These are phyloP conservation scores for Hymenoscyphus infarciens DNA, from an alignment of 2,329 filamentous ascomycete genomes.

Conservation along the genomic window DNA sequence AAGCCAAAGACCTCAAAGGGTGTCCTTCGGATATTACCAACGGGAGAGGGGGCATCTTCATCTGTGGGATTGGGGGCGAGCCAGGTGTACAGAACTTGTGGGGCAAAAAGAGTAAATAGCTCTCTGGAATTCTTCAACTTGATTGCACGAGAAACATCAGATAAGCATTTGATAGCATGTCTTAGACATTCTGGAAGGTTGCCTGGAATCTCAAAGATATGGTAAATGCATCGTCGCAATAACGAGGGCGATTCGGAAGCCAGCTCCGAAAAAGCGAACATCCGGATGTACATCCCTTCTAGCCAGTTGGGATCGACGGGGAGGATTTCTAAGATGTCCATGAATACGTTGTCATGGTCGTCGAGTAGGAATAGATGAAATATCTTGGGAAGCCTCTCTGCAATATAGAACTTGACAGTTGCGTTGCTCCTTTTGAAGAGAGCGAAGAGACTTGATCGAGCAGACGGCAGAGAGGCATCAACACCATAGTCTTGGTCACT, in stretches of 20 bases:
- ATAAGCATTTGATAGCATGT: conserved; percentile 72
- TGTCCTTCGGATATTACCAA: conserved; percentile 58
- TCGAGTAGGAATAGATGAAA: conserved; percentile 82
- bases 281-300: conserved; percentile 81
- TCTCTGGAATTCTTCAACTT: conserved; percentile 61
- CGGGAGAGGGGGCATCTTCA: conserved; percentile 38
- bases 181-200: conserved; percentile 60
- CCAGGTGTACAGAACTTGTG: conserved; percentile 91
- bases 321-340: conserved; percentile 78
- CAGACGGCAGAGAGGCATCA: conserved; percentile 36
- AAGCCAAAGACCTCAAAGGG: conserved; percentile 88
- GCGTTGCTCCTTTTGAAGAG: conserved; percentile 66
- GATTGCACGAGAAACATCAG: conserved; percentile 61
- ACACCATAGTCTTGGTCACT: conserved; percentile 63
- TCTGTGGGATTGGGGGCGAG: conserved; percentile 46
- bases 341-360: conserved; percentile 77
- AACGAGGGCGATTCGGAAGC: conserved; percentile 84
- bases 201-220: conserved; percentile 88
- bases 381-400: conserved; percentile 64
- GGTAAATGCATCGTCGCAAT: conserved; percentile 81
- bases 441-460: conserved; percentile 68
- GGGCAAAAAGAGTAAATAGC: conserved; percentile 79
- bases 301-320: conserved; percentile 66
- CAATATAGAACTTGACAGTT: conserved; percentile 71
- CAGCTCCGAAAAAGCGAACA: conserved; percentile 72